These are phyloP conservation scores for Hypoxylon fuscum DNA, from an alignment of 495 filamentous ascomycete genomes.

Conservation along the genomic window DNA sequence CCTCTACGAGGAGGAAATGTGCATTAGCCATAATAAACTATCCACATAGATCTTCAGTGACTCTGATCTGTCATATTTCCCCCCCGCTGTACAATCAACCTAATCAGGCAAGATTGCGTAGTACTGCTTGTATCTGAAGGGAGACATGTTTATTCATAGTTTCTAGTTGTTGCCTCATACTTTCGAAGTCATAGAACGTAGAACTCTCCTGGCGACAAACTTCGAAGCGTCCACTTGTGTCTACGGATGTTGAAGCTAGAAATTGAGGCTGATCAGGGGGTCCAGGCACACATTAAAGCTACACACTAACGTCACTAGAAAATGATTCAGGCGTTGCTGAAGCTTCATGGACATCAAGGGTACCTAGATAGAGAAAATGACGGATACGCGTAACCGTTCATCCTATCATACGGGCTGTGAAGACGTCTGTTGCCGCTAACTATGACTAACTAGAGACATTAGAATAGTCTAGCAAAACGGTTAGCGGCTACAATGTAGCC, in stretches of 20 bases:
- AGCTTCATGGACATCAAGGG: background rate
- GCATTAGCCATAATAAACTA: slow-evolving; percentile 35
- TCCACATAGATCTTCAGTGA: slow-evolving; percentile 28
- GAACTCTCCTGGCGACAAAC: too few relatives aligned
- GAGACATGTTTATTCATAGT: background rate
- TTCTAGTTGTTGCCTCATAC: background rate
- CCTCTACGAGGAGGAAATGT: slow-evolving; percentile 33
- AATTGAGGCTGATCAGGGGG: slow-evolving; percentile 12
- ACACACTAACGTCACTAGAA: background rate
- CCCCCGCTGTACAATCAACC: slow-evolving; percentile 10
- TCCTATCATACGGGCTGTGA: slow-evolving; percentile 14
- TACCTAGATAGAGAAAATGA: slow-evolving; percentile 6
- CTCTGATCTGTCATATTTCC: slow-evolving; percentile 44
- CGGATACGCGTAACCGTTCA: slow-evolving; percentile 21
- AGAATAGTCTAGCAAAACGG: slow-evolving; percentile 10
- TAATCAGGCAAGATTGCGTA: slow-evolving; percentile 16
- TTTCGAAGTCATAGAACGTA: background rate
- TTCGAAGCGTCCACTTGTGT: background rate
- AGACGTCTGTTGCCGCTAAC: slow-evolving; percentile 23
- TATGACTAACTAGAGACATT: slow-evolving; percentile 11
- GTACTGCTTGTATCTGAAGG: slow-evolving; percentile 8
- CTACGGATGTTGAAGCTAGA: slow-evolving; percentile 1
- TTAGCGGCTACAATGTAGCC: slow-evolving; percentile 16
- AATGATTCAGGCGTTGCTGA: background rate
- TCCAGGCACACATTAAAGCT: background rate